Evolutionary conservation across 148 eudicot species (phyloP).

Genomic region (Talinum fruticosum): DNA sequence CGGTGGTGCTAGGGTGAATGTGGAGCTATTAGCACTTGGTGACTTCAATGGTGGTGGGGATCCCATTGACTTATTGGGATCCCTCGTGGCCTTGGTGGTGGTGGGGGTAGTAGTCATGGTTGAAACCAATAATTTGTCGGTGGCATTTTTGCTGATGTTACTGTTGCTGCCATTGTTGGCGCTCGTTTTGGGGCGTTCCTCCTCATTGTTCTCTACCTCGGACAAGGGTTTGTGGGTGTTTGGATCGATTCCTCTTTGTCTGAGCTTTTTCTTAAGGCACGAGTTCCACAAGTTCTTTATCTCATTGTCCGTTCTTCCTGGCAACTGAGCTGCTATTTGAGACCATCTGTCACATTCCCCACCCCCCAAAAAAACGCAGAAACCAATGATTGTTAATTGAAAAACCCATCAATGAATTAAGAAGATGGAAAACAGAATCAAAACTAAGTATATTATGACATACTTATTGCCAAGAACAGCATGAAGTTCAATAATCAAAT

Average conservation of each 20-base stretch:
- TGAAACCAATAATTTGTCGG: slow-evolving; percentile 16
- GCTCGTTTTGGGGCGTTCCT: slow-evolving; percentile 30
- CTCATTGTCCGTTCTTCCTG: slow-evolving; percentile 92
- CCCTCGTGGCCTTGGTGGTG: background rate
- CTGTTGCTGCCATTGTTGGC: slow-evolving; percentile 24
- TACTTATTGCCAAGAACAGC: slow-evolving; percentile 87
- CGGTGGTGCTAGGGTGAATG: slow-evolving; percentile 20
- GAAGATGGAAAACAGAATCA: background rate
- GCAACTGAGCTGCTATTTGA: slow-evolving; percentile 85
- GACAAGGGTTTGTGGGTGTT: slow-evolving; percentile 82
- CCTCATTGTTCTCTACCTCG: slow-evolving; percentile 39
- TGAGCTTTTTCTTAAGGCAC: slow-evolving; percentile 83
- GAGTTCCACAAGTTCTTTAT: slow-evolving; percentile 94
- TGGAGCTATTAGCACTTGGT: background rate
- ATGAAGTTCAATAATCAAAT: slow-evolving; percentile 79
- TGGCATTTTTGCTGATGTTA: background rate
- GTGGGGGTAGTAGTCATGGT: background rate
- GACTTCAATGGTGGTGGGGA: background rate
- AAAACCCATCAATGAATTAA: background rate
- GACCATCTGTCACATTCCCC: slow-evolving; percentile 60
- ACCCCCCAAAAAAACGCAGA: background rate
- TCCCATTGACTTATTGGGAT: background rate
- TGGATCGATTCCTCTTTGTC: slow-evolving; percentile 86
- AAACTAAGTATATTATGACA: background rate
- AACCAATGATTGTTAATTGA: background rate